Evolutionary conservation across 2,329 filamentous ascomycete genomes (phyloP).

Genomic region (Beauveria scarabaeidicola): DNA sequence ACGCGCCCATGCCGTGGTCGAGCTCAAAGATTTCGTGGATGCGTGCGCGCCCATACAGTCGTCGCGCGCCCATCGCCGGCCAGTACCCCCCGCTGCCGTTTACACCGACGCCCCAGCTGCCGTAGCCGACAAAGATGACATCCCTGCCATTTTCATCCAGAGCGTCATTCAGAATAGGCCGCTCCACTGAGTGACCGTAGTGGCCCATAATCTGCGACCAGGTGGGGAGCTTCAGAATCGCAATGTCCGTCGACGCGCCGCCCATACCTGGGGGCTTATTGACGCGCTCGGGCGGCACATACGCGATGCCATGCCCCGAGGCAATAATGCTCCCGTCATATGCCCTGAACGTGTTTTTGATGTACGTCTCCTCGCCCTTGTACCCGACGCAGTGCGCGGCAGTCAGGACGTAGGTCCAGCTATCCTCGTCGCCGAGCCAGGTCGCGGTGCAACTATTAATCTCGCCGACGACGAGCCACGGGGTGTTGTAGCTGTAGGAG

Average conservation of each 20-base stretch:
- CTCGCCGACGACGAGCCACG: background rate
- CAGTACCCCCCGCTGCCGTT: background rate
- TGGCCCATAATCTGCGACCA: background rate
- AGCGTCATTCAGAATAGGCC: background rate
- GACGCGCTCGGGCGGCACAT: background rate
- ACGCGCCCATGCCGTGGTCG: background rate
- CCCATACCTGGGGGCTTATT: background rate
- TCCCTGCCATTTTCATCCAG: background rate
- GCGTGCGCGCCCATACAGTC: background rate
- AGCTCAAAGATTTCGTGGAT: background rate
- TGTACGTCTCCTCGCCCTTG: background rate
- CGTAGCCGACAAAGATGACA: background rate
- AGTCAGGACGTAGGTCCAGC: background rate
- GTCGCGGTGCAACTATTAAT: background rate
- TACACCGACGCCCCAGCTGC: background rate
- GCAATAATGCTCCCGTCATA: background rate
- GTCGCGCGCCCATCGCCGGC: background rate
- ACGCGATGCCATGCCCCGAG: background rate
- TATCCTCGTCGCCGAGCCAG: background rate
- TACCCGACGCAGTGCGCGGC: background rate
- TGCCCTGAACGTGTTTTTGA: background rate
- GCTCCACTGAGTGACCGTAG: background rate
- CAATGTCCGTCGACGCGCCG: background rate
- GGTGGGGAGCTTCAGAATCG: background rate
- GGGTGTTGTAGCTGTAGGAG: background rate